Base-by-base conservation (phyloP, 1,284 basidiomycete genomes). In the Xerocomus nothofagi region DNA sequence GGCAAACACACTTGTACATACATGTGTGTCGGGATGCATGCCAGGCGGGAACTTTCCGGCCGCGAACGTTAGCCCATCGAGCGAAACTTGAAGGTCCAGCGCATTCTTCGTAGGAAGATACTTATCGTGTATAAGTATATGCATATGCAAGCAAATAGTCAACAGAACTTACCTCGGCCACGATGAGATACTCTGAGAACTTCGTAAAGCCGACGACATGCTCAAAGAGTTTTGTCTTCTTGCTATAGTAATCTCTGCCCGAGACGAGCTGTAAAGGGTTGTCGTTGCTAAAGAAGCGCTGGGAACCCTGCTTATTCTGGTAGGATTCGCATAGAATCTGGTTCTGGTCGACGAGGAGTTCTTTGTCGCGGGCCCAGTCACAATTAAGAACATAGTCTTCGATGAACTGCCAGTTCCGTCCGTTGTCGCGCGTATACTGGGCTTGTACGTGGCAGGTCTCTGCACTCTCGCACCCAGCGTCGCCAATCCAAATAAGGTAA, bases 321-420 rank as follows among this genome's bases (percentile, higher is more conserved):
- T 90, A 97, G 6, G 82, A 86, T 74, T 98, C 96, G 78, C 96
- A 99, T 11, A 98, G 69, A 59, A 99, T 97, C 71, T 93, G 86
- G 49, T 81, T 81, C 38, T 85, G 81, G 65, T 98, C 95, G 49
- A 92, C 79, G 54, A 82, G 78, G 48, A 97, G 76, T 54, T 88
- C 78, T 47, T 75, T 74, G 64, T 95, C 93, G 47, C 84, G 77
- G 4, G 89, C 92, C 90, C 94, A 99, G n/a, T 87, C 86, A 65
- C 96, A 99, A 45, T 88, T 91, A 44, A 83, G 77, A 29, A 98
- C 92, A 60, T 98, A 98, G 24, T 79, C 78, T 50, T 98, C 96
- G 41, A 98, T 76, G 39, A 79, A 64, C 9, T 71, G 56, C 95
- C 96, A 99, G 0, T 65, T 67, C 12, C 85, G 76, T 0, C 96